Percentiles rank a stretch among this genome's conserved stretches.
Evolutionary conservation across 805 yeast genomes (phyloP).

Genomic region (Zygotorulaspora sp.): DNA sequence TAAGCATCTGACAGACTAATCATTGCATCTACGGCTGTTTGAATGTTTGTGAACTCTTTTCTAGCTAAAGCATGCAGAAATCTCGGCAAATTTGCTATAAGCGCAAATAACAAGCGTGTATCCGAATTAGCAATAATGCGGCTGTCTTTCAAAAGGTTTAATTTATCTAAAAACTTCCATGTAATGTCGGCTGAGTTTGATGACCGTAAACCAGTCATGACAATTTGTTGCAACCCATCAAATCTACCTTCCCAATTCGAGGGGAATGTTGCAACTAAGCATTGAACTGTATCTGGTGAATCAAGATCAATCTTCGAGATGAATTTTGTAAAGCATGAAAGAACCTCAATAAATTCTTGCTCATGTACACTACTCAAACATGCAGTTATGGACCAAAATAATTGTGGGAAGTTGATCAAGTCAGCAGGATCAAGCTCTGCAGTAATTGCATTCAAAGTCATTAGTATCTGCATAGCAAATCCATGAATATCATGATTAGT

Average conservation of each 20-base stretch:
- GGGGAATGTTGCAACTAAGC: conserved; percentile 83
- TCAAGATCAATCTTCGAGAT: conserved; percentile 82
- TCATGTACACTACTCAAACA: conserved; percentile 87
- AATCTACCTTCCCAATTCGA: conserved; percentile 93
- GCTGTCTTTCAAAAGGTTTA: conserved; percentile 63
- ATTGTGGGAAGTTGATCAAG: conserved; percentile 81
- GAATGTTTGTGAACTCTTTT: conserved; percentile 47
- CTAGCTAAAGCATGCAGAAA: conserved; percentile 75
- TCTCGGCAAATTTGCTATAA: conserved; percentile 78
- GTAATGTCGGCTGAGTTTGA: conserved; percentile 75
- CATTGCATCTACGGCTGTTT: conserved; percentile 51
- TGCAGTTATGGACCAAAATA: conserved; percentile 94
- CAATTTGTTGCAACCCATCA: conserved; percentile 77
- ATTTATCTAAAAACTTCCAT: conserved; percentile 63
- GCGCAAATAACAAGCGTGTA: conserved; percentile 62
- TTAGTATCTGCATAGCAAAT: conserved; percentile 91
- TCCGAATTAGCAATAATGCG: conserved; percentile 72
- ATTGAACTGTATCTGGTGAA: conserved; percentile 77
- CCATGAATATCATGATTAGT: conserved; percentile 88
- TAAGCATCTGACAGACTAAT: conserved; percentile 56
- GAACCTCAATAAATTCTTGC: conserved; percentile 83
- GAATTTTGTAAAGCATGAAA: conserved; percentile 76
- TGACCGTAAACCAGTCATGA: conserved; percentile 80
- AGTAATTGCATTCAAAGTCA: conserved; percentile 90
- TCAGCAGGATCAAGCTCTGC: conserved; percentile 78